These are phyloP conservation scores for Malassezia equina DNA, from an alignment of 1,284 basidiomycete genomes.

Conservation along the genomic window DNA sequence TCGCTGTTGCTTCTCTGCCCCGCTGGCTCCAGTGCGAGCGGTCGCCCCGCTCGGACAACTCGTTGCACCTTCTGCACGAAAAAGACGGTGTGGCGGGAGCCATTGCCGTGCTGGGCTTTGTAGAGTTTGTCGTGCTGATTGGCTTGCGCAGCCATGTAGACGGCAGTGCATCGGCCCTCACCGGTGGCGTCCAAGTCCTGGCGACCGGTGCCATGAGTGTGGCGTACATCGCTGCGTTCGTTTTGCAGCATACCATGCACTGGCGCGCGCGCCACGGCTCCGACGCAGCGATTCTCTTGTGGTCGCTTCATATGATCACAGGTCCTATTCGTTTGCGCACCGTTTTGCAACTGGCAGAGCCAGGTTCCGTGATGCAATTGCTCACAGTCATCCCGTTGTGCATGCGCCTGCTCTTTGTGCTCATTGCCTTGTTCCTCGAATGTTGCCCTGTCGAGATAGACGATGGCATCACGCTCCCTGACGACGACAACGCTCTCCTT, in stretches of 20 bases:
- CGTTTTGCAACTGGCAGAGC: conserved; percentile 20
- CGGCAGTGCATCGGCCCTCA: conserved; percentile 42
- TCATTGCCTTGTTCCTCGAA: conserved; percentile 33
- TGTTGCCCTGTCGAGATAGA: conserved; percentile 33
- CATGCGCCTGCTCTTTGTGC: conserved; percentile 24
- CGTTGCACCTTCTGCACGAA: conserved; percentile 23
- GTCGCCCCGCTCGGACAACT: conserved; percentile 19
- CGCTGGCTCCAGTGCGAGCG: conserved; percentile 14
- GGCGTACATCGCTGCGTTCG: conserved; percentile 37
- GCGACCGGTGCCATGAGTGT: conserved; percentile 17
- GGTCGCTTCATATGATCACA: conserved; percentile 60
- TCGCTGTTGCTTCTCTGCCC: conserved; percentile 22
- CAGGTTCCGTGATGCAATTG: conserved; percentile 22
- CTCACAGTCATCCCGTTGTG: conserved; percentile 28
- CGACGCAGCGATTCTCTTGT: conserved; percentile 67
- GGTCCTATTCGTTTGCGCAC: conserved; percentile 55
- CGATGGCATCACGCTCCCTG: conserved; percentile 9
- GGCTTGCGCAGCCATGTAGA: conserved; percentile 58
- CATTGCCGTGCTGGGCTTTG: conserved; percentile 52
- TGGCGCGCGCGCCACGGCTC: conserved; percentile 67
- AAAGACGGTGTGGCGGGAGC: conserved; percentile 45
- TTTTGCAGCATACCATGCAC: conserved; percentile 57
- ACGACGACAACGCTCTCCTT: conserved; percentile 13
- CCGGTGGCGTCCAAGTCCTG: conserved; percentile 24
- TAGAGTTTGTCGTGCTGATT: conserved; percentile 48